A percentile compares a stretch with the other conserved stretches of the same genome.
phyloP scores from a whole-genome alignment of 202 grass and related monocot genomes.

The Cymbopogon flexuosus region DNA sequence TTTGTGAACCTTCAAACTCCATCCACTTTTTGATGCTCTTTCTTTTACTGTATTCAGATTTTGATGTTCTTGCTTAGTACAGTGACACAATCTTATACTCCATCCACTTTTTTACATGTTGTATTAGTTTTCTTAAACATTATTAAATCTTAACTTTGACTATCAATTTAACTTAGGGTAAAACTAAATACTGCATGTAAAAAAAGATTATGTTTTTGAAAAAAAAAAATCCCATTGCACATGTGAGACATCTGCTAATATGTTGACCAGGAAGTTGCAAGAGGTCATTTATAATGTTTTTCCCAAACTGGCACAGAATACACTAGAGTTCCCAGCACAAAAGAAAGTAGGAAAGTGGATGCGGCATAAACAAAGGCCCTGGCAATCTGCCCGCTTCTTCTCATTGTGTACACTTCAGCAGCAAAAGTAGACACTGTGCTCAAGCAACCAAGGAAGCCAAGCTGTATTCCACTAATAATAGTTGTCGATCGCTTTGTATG shows the following conservation, averaged over 20 bases:
- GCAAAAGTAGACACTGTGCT: conserved; percentile 96
- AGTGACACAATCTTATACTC: neutral
- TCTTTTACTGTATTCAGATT: neutral
- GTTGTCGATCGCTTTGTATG: conserved; percentile 33
- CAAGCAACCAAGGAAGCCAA: conserved; percentile 82
- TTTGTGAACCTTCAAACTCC: neutral
- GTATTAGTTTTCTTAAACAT: neutral
- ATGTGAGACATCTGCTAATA: neutral
- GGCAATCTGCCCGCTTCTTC: conserved; percentile 48
- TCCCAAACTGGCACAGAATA: conserved; percentile 63
- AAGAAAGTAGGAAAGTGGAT: conserved; percentile 48
- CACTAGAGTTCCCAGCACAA: conserved; percentile 56
- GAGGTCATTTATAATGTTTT: conserved; percentile 22
- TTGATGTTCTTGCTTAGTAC: neutral
- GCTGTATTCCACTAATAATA: conserved; percentile 50
- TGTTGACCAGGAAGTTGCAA: neutral
- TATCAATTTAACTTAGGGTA: neutral
- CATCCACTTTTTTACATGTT: neutral
- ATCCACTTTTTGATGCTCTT: too few relatives aligned
- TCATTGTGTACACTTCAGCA: conserved; percentile 85
- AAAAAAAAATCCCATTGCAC: neutral
- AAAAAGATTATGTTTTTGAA: neutral
- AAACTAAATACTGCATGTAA: neutral
- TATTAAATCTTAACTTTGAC: neutral
- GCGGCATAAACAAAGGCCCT: conserved; percentile 53